Evolutionary conservation across 352 stramenopile species (phyloP).

Genomic region (Sclerospora graminicola): DNA sequence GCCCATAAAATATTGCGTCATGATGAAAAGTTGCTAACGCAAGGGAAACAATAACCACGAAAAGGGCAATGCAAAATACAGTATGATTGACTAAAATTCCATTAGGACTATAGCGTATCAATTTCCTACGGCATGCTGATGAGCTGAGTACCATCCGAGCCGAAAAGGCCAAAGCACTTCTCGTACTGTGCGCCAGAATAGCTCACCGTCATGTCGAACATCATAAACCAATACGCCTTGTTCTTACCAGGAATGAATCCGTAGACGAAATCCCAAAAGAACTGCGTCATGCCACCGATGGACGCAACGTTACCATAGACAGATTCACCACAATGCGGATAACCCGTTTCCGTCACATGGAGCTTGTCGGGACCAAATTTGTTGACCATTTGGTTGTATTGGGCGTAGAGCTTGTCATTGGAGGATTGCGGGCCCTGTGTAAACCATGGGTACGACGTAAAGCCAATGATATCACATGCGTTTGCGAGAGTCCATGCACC

Average conservation of each 20-base stretch:
- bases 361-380: slow-evolving; percentile 32
- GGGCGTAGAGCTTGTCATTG: slow-evolving; percentile 41
- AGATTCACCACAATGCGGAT: slow-evolving; percentile 23
- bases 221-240: slow-evolving; percentile 46
- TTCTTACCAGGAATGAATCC: slow-evolving; percentile 5
- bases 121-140: background rate
- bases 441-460: slow-evolving; percentile 44
- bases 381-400: slow-evolving; percentile 29
- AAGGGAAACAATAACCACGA: too few species aligned
- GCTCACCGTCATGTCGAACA: slow-evolving; percentile 41
- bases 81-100: too few species aligned
- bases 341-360: slow-evolving; percentile 49
- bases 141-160: background rate
- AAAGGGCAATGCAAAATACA: too few species aligned
- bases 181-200: slow-evolving; percentile 37
- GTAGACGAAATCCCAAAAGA: slow-evolving; percentile 28
- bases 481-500: slow-evolving; percentile 23
- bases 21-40: too few species aligned
- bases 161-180: slow-evolving; percentile 42
- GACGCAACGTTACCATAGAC: slow-evolving; percentile 23
- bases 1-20: too few species aligned
- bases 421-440: slow-evolving; percentile 19
- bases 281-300: slow-evolving; percentile 24
- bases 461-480: slow-evolving; percentile 18
- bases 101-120: too few species aligned